Evolutionary conservation across 805 yeast genomes (phyloP), one percentile per base, ranked within the genome.

Genomic region (Zygosaccharomyces siamensis): DNA sequence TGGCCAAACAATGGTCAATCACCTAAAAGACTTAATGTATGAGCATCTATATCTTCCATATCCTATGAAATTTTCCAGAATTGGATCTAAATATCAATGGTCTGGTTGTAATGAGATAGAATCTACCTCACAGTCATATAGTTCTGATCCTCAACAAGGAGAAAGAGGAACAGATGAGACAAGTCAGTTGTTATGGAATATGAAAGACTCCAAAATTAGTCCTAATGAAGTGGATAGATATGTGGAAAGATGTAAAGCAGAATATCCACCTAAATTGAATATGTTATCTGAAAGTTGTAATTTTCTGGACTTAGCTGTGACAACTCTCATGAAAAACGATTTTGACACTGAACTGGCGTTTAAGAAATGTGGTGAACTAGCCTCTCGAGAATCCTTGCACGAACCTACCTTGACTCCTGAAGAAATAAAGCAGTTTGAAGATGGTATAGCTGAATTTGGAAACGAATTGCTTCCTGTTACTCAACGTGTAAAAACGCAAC

Each of bases 161-260:
- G 95, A 89, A 59, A 75, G 98, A 58, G 97, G 97, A 1, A 81
- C 78, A 3, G 86, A 83, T 58, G 80, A 76, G 18, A 81, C 89
- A 0, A 71, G 75, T 20, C 77, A 81, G 0, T 66, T 88, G 5
- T 66, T 84, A 58, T 93, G 97, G 95, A 76, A 74, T 56, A 69
- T 75, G 26, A 65, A 64, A 30, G 52, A 59, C 1, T 49, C 57
- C 0, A 61, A 58, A 8, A 54, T 60, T 0, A 31, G 53, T 3
- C 55, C 50, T 5, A 66, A 69, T 39, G 50, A 56, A 24, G 64
- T 85, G 5, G 86, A 81, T 30, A 58, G 60, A 3, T 93, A 80
- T 58, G 60, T 90, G 14, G 65, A 70, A 5, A 66, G 67, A 16
- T 83, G 90, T 57, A 59, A 59, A 31, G 70, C 68, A 2, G 77